Percentiles rank a stretch among this genome's conserved stretches.
These are phyloP conservation scores for Bauhinia variegata DNA, from an alignment of 306 rosid species.

Conservation along the genomic window DNA sequence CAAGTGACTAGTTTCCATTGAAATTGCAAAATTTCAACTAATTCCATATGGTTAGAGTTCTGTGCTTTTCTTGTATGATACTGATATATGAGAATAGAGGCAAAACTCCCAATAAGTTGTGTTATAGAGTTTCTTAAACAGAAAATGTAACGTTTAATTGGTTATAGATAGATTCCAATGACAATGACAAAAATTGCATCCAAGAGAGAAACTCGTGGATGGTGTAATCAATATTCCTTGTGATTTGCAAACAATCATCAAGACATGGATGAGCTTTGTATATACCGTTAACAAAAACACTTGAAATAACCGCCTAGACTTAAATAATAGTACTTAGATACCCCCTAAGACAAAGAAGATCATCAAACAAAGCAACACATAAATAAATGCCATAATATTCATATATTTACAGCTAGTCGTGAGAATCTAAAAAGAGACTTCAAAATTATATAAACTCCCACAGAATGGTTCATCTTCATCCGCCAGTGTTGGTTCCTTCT, in stretches of 20 bases:
- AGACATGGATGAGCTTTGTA: neutral
- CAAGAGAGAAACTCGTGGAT: too few species aligned
- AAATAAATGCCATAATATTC: neutral
- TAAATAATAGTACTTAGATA: constrained; percentile 21
- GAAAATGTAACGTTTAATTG: too few species aligned
- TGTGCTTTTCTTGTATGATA: too few species aligned
- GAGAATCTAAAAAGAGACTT: constrained; percentile 29
- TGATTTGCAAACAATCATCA: constrained; percentile 8
- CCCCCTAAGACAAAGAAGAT: constrained; percentile 15
- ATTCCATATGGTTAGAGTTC: too few species aligned
- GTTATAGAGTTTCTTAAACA: too few species aligned
- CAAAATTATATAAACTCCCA: constrained; percentile 22
- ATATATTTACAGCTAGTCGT: constrained; percentile 28
- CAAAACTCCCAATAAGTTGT: too few species aligned
- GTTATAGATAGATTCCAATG: neutral
- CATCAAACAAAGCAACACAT: neutral
- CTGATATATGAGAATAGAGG: too few species aligned
- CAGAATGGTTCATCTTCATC: neutral
- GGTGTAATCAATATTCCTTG: neutral
- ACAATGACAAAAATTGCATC: neutral
- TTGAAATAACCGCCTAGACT: constrained; percentile 32
- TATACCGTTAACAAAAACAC: constrained; percentile 16
- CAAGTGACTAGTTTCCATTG: too few species aligned
- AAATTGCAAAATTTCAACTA: too few species aligned
- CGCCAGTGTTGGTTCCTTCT: neutral